Conservation (phyloP, 768 basidiomycete genomes). For the Neoboletus magnificus region DNA sequence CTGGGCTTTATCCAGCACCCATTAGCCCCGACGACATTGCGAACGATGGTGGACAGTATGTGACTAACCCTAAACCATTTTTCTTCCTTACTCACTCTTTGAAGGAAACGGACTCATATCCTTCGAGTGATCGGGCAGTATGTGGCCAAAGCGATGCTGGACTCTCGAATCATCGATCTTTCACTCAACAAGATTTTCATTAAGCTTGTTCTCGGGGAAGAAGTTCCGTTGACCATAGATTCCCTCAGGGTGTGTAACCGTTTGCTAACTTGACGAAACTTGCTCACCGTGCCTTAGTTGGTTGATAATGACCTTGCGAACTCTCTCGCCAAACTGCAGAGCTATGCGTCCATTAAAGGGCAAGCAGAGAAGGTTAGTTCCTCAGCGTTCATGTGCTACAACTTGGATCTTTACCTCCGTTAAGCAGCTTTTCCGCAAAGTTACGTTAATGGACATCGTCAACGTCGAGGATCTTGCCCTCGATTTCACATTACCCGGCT, state of each 20-base stretch:
- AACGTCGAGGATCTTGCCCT: slow-evolving; percentile 85
- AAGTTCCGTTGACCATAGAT: slow-evolving; percentile 79
- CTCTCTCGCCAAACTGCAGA: slow-evolving; percentile 78
- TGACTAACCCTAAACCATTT: slow-evolving; percentile 6
- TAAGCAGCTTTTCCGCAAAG: slow-evolving; percentile 50
- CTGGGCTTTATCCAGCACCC: slow-evolving; percentile 87
- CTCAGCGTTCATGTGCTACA: not conserved
- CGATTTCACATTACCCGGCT: slow-evolving; percentile 96
- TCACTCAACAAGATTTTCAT: slow-evolving; percentile 95
- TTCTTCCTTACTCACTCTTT: not conserved
- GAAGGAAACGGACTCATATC: slow-evolving; percentile 79
- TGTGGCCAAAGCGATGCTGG: slow-evolving; percentile 93
- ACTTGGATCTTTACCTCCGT: not conserved
- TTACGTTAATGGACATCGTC: slow-evolving; percentile 56
- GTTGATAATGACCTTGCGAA: slow-evolving; percentile 84
- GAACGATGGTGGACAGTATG: slow-evolving; percentile 75
- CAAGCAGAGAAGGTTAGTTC: slow-evolving; percentile 53
- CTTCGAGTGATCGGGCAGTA: slow-evolving; percentile 93
- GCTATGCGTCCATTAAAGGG: slow-evolving; percentile 50
- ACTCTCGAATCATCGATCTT: slow-evolving; percentile 96
- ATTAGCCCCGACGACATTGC: slow-evolving; percentile 64
- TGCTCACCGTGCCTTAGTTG: slow-evolving; percentile 43
- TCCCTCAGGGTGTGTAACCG: slow-evolving; percentile 66
- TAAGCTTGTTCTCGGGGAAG: slow-evolving; percentile 83
- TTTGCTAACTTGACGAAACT: not conserved